Percentiles rank a stretch among this genome's conserved stretches.
Conservation (phyloP, 2,329 filamentous ascomycete genomes). For the Pyrenophora teres region DNA sequence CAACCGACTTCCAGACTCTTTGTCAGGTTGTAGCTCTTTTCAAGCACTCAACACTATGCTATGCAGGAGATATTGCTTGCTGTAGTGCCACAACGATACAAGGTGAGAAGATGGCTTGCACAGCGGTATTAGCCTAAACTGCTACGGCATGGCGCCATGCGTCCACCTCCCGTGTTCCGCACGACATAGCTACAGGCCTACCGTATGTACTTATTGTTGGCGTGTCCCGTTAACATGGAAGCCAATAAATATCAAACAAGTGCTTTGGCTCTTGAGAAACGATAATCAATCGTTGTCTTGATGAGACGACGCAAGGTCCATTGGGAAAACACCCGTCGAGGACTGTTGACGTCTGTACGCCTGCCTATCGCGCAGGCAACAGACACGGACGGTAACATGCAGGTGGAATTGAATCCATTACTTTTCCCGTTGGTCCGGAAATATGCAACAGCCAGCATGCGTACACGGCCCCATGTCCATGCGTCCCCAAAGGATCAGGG, state of each 20-base stretch:
- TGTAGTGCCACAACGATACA: constrained; percentile 1
- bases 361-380: background rate
- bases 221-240: constrained; percentile 1
- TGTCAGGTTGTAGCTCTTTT: background rate
- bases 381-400: constrained; percentile 19
- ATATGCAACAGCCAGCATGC: constrained; percentile 20
- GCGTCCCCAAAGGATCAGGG: constrained; percentile 15
- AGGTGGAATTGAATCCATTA: constrained; percentile 17
- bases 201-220: background rate
- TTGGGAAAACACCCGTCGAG: too few species aligned
- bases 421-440: constrained; percentile 32
- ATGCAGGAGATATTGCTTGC: constrained; percentile 5
- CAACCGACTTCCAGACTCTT: background rate
- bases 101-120: background rate
- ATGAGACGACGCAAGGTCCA: too few species aligned
- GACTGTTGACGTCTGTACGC: background rate
- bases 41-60: background rate
- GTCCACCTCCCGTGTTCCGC: constrained; percentile 1
- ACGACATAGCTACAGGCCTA: background rate
- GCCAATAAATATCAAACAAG: background rate
- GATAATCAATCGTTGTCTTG: too few species aligned
- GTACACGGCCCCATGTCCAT: constrained; percentile 5
- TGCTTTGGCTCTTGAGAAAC: background rate
- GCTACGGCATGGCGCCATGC: constrained; percentile 2
- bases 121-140: constrained; percentile 10